Evolutionary conservation across 2,329 filamentous ascomycete genomes (phyloP).

Genomic region (Calonectria pseudoturangicola): DNA sequence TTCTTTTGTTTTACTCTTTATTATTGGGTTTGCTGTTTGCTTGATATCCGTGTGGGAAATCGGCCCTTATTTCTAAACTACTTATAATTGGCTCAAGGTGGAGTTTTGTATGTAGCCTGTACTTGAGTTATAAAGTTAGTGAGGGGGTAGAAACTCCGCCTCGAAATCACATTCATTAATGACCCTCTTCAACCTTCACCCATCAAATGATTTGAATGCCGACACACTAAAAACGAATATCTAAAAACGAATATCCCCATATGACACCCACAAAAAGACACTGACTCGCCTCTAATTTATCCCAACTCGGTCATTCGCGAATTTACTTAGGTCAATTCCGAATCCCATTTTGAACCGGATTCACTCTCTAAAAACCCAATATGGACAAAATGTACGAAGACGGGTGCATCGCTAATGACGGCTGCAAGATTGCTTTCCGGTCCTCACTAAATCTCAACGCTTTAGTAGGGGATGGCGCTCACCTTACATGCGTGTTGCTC

Average conservation of each 20-base stretch:
- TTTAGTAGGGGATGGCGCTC: constrained; percentile 19
- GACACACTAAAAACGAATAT: neutral
- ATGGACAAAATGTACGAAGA: constrained; percentile 46
- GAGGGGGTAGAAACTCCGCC: neutral
- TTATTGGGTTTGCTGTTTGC: neutral
- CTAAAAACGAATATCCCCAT: no score
- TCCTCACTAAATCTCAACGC: constrained; percentile 47
- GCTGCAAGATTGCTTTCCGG: constrained; percentile 51
- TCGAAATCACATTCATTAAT: neutral
- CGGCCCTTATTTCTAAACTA: no score
- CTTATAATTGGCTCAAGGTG: neutral
- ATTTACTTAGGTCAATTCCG: neutral
- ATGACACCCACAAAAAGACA: neutral
- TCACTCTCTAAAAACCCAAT: neutral
- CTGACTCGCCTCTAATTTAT: neutral
- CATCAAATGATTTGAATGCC: neutral
- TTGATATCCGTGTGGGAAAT: neutral
- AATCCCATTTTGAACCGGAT: neutral
- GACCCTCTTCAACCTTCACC: neutral
- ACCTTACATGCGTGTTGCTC: constrained; percentile 49
- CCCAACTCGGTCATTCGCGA: neutral
- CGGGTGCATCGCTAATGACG: constrained; percentile 49
- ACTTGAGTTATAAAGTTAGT: neutral
- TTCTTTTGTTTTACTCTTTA: no score
- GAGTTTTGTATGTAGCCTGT: neutral